Conservation (phyloP, 768 basidiomycete species). For the Lactarius quietus region DNA sequence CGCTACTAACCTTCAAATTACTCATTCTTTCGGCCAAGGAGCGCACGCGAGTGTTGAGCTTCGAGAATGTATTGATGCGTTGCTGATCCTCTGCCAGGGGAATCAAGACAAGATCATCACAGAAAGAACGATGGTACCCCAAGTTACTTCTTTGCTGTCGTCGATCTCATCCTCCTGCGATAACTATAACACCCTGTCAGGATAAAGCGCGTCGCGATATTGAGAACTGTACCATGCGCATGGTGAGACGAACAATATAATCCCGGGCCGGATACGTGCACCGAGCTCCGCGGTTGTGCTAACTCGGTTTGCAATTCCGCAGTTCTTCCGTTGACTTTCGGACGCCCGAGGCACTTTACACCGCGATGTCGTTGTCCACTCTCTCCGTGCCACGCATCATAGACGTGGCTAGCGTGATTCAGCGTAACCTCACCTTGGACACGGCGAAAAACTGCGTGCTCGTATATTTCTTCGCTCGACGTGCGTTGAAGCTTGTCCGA, state of each 20-base stretch:
- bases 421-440: conserved; percentile 33
- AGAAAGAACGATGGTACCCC: conserved; percentile 48
- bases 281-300: too few species aligned
- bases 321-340: background rate
- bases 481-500: conserved; percentile 51
- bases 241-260: conserved; percentile 10
- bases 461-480: conserved; percentile 52
- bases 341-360: background rate
- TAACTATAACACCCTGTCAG: conserved; percentile 42
- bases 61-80: conserved; percentile 88
- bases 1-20: conserved; percentile 60
- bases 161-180: conserved; percentile 74
- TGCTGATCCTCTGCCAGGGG: conserved; percentile 64
- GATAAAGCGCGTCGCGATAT: background rate
- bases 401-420: conserved; percentile 8
- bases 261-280: background rate
- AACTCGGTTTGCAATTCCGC: background rate
- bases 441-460: conserved; percentile 55
- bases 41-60: conserved; percentile 76
- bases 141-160: conserved; percentile 74
- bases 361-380: conserved; percentile 11
- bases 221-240: conserved; percentile 51
- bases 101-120: background rate
- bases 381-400: conserved; percentile 18
- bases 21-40: conserved; percentile 69